These are phyloP conservation scores for Scutellaria minor DNA, from an alignment of 257 asterid species.

Conservation along the genomic window DNA sequence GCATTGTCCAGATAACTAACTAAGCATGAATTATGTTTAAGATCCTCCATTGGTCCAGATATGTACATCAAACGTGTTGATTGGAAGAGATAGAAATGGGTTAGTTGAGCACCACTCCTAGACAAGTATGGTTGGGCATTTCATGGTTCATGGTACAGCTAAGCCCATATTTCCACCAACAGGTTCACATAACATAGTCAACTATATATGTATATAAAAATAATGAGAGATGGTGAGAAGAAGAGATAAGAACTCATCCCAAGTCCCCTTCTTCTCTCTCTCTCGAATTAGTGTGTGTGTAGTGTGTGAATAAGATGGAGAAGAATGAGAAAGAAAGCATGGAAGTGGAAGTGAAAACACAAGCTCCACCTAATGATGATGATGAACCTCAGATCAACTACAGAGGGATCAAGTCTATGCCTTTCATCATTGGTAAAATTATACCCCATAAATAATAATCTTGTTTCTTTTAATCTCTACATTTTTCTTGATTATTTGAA, in stretches of 20 bases:
- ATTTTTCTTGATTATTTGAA: not conserved
- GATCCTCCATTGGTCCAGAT: too few relatives aligned
- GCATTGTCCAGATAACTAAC: too few relatives aligned
- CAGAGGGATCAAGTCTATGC: slow-evolving; percentile 49
- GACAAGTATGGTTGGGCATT: too few relatives aligned
- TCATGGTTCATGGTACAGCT: not conserved
- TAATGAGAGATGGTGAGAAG: too few relatives aligned
- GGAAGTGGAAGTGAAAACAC: slow-evolving; percentile 31
- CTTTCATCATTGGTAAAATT: slow-evolving; percentile 46
- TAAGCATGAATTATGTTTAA: too few relatives aligned
- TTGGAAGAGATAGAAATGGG: too few relatives aligned
- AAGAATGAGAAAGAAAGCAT: slow-evolving; percentile 29
- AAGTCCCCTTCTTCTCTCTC: too few relatives aligned
- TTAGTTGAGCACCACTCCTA: too few relatives aligned
- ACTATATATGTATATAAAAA: not conserved
- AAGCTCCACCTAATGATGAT: not conserved
- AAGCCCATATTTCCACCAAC: not conserved
- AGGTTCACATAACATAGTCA: not conserved
- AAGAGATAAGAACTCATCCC: too few relatives aligned
- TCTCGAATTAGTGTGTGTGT: too few relatives aligned
- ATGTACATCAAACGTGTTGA: too few relatives aligned
- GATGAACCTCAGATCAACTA: slow-evolving; percentile 40
- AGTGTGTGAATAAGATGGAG: slow-evolving; percentile 18
- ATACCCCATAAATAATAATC: not conserved
- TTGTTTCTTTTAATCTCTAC: not conserved